Evolutionary conservation across 2,329 filamentous ascomycete genomes (phyloP), one percentile per base, ranked within the genome.

Genomic region (Penicillium fuscoglaucum): DNA sequence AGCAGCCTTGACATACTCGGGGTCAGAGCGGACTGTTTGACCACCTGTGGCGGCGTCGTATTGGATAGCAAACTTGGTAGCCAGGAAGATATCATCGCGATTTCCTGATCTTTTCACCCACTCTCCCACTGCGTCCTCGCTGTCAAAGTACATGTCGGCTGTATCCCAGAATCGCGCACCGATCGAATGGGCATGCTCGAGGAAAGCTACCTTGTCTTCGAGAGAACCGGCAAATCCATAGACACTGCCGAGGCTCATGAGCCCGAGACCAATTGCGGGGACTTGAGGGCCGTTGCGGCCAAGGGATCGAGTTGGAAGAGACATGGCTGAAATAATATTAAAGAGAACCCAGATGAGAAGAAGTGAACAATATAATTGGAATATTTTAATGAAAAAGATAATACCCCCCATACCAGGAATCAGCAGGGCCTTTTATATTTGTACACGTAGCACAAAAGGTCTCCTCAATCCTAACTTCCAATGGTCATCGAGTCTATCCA

Each of bases 81-180:
- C 71, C 0, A 78, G 66, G 64, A 78, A 78, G 54, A 79, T 73
- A 8, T 78, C 65, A 1, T 74, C 65, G 0, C 75, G 69, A 26
- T 76, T 72, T 8, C 68, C 72, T 0, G 74, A 72, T 12, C 66
- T 66, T 52, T 69, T 69, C 61, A 78, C 70, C 76, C 76, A 79
- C 60, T 73, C 70, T 1, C 73, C 71, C 1, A 77, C 49, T 3
- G 63, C 26, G 9, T 63, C 61, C 31, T 70, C 71, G 40, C 59
- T 69, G 60, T 72, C 70, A 0, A 44, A 53, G 43, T 75, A 75
- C 7, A 71, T 48, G 45, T 73, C 72, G 4, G 72, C 68, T 13
- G 62, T 61, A 39, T 75, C 72, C 70, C 71, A 72, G 59, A 72
- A 70, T 3, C 55, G 64, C 8, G 67, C 60, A 19, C 72, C 70